Evolutionary conservation across 192 early-diverging fungal species (phyloP), one percentile per base, ranked within the genome.

Genomic region (Glomus cerebriforme): DNA sequence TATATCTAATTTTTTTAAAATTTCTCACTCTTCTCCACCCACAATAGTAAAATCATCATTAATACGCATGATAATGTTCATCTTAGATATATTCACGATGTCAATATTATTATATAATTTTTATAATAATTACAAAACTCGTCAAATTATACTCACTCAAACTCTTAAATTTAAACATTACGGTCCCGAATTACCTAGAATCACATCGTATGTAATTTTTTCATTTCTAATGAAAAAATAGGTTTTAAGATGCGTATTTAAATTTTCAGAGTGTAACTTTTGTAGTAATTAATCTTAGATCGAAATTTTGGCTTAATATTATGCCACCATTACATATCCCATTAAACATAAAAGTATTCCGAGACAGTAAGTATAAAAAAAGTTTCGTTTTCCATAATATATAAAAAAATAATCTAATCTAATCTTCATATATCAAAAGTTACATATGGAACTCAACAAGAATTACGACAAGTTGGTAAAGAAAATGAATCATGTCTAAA

Each of bases 401-500:
- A 43, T 43, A 43, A 43, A 43, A 10, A 43, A 43, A 12, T 43
- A 43, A 43, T 7, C 1, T 43, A 43, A 43, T 43, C 39, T 43
- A 71, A 34, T 35, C 7, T 35, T 1, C 19, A 26, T 19, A 26
- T 31, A 39, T 32, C 9, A 19, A 39, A 39, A 71, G 69, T 71
- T 32, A 71, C 37, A 9, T 71, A 71, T 45, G 69, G n/a, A 39
- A 71, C 32, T n/a, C 19, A 15, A 37, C 15, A 71, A 45, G 69
- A 71, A 71, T 26, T 71, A 12, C 22, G 73, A 34, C 12, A 71
- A n/a, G 79, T 81, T 45, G 83, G 83, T n/a, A 77, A 77, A 70
- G 58, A 85, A n/a, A 71, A 79, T 19, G 76, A 63, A 5, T 35
- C 22, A n/a, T 68, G 81, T n/a, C 77, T 84, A 79, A 73, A 58